Conservation (phyloP, 495 filamentous ascomycete species). For the Neurospora tetrasperma region DNA sequence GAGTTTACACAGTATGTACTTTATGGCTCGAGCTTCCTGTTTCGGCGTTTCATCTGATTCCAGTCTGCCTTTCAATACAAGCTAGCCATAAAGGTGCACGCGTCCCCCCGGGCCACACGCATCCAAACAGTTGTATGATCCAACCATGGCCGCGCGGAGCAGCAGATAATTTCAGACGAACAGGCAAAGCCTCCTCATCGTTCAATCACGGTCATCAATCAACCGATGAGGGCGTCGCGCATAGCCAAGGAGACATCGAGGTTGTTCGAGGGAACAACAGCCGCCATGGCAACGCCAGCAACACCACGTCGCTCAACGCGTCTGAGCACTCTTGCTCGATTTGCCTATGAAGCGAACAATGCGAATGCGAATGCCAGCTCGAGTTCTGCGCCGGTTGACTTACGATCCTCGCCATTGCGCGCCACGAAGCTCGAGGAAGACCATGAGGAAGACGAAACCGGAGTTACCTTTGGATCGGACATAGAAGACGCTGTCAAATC, state of each 20-base stretch:
- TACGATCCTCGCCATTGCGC: neutral
- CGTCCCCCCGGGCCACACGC: neutral
- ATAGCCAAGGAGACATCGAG: conserved; percentile 49
- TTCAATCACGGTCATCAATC: neutral
- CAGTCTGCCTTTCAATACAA: neutral
- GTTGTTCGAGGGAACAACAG: conserved; percentile 12
- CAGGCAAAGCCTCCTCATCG: neutral
- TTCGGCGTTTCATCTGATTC: neutral
- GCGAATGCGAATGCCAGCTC: conserved; percentile 19
- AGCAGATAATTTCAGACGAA: neutral
- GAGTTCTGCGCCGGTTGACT: conserved; percentile 7
- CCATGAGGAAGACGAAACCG: conserved; percentile 9
- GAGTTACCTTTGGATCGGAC: conserved; percentile 32
- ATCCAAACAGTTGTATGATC: neutral
- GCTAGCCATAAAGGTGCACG: neutral
- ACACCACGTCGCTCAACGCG: conserved; percentile 38
- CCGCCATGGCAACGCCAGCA: conserved; percentile 15
- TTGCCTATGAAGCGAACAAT: conserved; percentile 26
- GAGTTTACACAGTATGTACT: neutral
- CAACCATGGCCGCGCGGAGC: neutral
- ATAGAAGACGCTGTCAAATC: conserved; percentile 53
- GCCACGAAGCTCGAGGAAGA: conserved; percentile 19
- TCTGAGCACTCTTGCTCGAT: conserved; percentile 29
- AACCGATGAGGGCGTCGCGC: conserved; percentile 51
- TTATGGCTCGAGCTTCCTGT: neutral